Percentiles rank a stretch among this genome's conserved stretches.
Conservation (phyloP, 108 stramenopile species). For the Skeletonema potamos region DNA sequence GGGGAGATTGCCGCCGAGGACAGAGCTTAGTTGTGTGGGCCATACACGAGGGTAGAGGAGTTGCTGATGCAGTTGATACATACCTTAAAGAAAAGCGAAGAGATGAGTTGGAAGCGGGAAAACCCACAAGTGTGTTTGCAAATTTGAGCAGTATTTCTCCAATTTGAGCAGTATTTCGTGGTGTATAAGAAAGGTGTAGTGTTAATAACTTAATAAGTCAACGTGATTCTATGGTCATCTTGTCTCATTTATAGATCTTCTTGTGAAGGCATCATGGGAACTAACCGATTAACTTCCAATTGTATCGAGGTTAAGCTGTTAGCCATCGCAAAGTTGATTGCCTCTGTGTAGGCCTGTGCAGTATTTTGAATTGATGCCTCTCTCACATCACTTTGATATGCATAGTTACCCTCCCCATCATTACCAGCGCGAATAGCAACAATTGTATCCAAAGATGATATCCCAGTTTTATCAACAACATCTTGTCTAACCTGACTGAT, state of each 20-base stretch:
- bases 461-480: slow-evolving; percentile 32
- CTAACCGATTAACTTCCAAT: slow-evolving; percentile 40
- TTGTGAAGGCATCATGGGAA: slow-evolving; percentile 32
- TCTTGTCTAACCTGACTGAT: slow-evolving; percentile 25
- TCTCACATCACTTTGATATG: slow-evolving; percentile 19
- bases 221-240: neutral
- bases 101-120: slow-evolving; percentile 46
- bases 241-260: neutral
- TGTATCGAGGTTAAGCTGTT: slow-evolving; percentile 26
- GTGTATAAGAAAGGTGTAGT: neutral
- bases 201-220: neutral
- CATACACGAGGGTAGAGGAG: slow-evolving; percentile 97
- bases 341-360: slow-evolving; percentile 31
- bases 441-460: slow-evolving; percentile 46
- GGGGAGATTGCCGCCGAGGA: slow-evolving; percentile 97
- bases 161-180: slow-evolving; percentile 2
- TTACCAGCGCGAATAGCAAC: slow-evolving; percentile 34
- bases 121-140: slow-evolving; percentile 68
- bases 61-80: slow-evolving; percentile 81
- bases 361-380: slow-evolving; percentile 21
- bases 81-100: slow-evolving; percentile 82
- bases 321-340: slow-evolving; percentile 30
- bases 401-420: slow-evolving; percentile 9
- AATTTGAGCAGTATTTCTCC: slow-evolving; percentile 86
- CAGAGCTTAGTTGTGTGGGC: slow-evolving; percentile 98